Conservation (phyloP, 2,329 filamentous ascomycete species). For the Aspergillus tanneri region DNA sequence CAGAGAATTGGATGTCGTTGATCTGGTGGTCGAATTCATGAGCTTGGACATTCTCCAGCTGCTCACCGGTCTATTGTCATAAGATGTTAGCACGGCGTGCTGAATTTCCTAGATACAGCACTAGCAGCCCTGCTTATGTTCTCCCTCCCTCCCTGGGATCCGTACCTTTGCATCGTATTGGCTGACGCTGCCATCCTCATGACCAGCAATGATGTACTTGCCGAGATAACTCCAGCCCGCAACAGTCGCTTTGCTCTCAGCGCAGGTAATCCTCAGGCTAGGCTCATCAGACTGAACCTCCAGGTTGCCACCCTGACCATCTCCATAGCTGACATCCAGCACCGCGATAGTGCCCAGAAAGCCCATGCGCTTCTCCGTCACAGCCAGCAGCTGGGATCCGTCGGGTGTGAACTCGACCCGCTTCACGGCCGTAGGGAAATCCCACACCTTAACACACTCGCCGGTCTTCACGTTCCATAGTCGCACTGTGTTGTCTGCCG, state of each 20-base stretch:
- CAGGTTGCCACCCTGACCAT: slow-evolving; percentile 50
- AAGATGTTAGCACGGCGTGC: slow-evolving; percentile 16
- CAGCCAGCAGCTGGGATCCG: slow-evolving; percentile 82
- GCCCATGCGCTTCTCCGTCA: slow-evolving; percentile 98
- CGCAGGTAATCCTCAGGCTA: slow-evolving; percentile 81
- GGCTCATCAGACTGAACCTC: slow-evolving; percentile 84
- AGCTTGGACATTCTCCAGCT: slow-evolving; percentile 74
- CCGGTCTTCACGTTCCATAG: slow-evolving; percentile 95
- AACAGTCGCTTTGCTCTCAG: slow-evolving; percentile 95
- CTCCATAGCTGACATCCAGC: slow-evolving; percentile 81
- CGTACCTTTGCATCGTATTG: slow-evolving; percentile 84
- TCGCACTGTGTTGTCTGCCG: slow-evolving; percentile 96
- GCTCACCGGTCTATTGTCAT: slow-evolving; percentile 67
- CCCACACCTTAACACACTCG: slow-evolving; percentile 93
- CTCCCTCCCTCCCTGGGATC: neutral
- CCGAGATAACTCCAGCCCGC: slow-evolving; percentile 93
- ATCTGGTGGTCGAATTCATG: slow-evolving; percentile 83
- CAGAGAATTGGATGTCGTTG: slow-evolving; percentile 91
- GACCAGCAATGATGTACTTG: slow-evolving; percentile 95
- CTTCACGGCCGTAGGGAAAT: slow-evolving; percentile 96
- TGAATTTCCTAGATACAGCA: neutral
- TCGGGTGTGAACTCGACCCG: slow-evolving; percentile 96
- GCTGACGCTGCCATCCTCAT: slow-evolving; percentile 92
- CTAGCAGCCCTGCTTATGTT: neutral
- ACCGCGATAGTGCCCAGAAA: slow-evolving; percentile 93